Base-by-base conservation (phyloP, 352 stramenopile species). In the Aphanomyces cochlioides region DNA sequence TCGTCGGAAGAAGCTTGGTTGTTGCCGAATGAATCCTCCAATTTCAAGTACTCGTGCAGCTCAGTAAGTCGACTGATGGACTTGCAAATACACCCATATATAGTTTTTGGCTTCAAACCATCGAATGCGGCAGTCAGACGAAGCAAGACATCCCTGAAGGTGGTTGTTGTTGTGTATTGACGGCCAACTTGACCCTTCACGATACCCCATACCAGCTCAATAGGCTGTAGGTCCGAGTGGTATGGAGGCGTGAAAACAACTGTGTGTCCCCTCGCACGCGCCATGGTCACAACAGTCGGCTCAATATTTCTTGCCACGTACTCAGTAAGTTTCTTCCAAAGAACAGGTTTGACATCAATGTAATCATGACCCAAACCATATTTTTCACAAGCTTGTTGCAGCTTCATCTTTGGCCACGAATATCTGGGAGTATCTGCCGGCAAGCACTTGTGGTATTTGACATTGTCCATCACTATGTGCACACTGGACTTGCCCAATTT, bases 191-290 rank as follows among this genome's bases (percentile, higher is more conserved):
- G 50, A 5, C 69, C 69, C 40, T 74, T 74, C 17, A 72, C 60
- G 28, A 65, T 43, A 6, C 59, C 69, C 69, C 69, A 74, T 47
- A 74, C 39, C 21, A 56, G 38, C 19, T 74, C 72, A 45, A 77
- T 74, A 6, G 72, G 72, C 47, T 77, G 67, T 39, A 77, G 56
- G 43, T 75, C 73, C 5, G 56, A 56, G 53, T 77, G 72, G 38
- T 77, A 57, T 7, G 73, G 68, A 37, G 73, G 73, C 17, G 73
- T 77, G 61, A 56, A 77, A 8, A 77, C 8, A 10, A 75, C 61
- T 2, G 47, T 17, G 45, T 77, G 73, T 5, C 61, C 70, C 60
- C 38, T 40, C 2, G 15, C 54, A 47, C 34, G 10, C 3, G 73
- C 73, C 38, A 68, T 61, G 8, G 34, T 10, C 3, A 73, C 69